Percentiles rank a stretch among this genome's conserved stretches.
These are phyloP conservation scores for Verticillium nubilum DNA, from an alignment of 2,329 filamentous ascomycete genomes.

Conservation along the genomic window DNA sequence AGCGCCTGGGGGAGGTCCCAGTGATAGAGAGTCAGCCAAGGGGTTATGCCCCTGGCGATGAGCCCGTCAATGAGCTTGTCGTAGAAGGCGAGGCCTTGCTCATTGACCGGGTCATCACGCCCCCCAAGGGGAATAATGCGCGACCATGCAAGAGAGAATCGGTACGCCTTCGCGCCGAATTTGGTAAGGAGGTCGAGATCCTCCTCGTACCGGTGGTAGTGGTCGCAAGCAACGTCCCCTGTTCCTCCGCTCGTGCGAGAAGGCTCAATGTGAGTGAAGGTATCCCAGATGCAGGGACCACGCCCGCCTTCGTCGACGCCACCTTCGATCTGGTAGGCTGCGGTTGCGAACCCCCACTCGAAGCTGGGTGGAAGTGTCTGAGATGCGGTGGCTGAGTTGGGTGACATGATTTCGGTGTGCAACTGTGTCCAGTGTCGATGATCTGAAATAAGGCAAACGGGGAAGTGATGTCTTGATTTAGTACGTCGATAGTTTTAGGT, in stretches of 20 bases:
- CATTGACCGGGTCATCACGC: conserved; percentile 75
- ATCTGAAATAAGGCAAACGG: neutral
- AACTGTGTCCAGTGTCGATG: neutral
- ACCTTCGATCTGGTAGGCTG: conserved; percentile 83
- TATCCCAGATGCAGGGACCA: conserved; percentile 82
- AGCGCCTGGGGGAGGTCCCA: conserved; percentile 82
- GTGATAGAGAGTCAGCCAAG: conserved; percentile 82
- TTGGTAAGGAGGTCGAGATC: conserved; percentile 74
- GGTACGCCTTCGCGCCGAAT: conserved; percentile 69
- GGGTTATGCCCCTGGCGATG: conserved; percentile 68
- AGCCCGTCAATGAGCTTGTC: conserved; percentile 74
- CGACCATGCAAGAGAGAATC: conserved; percentile 81
- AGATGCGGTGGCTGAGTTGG: neutral
- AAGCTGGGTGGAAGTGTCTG: conserved; percentile 59
- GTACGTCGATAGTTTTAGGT: neutral
- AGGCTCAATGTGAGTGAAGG: conserved; percentile 73
- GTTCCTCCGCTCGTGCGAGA: conserved; percentile 77
- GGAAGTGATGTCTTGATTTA: neutral
- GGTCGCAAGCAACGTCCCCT: conserved; percentile 78
- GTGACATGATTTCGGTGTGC: neutral
- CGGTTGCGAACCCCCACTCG: conserved; percentile 75
- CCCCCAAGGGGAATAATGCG: conserved; percentile 80
- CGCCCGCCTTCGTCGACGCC: conserved; percentile 69
- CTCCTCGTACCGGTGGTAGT: conserved; percentile 71
- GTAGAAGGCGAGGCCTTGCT: conserved; percentile 73